Percentiles rank a stretch among this genome's conserved stretches.
These are phyloP conservation scores for Phytopythium cucurbitacearum DNA, from an alignment of 352 stramenopile species.

Conservation along the genomic window DNA sequence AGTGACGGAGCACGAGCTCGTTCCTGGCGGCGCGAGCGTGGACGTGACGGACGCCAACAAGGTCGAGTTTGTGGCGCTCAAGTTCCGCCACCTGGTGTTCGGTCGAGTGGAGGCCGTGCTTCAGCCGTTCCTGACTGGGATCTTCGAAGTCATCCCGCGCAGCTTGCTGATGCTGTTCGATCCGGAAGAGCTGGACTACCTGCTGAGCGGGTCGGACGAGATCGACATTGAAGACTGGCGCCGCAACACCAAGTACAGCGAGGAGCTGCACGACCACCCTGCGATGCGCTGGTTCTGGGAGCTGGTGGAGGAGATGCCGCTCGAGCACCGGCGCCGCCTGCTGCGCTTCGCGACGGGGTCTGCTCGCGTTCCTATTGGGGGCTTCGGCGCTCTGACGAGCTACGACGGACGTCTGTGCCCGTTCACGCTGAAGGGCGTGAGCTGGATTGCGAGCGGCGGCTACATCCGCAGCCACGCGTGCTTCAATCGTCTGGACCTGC, in stretches of 20 bases:
- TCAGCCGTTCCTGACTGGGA: conserved; percentile 79
- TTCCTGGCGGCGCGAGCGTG: conserved; percentile 29
- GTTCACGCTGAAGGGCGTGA: conserved; percentile 41
- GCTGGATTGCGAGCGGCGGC: conserved; percentile 18
- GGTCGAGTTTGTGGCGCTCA: conserved; percentile 83
- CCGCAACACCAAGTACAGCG: conserved; percentile 57
- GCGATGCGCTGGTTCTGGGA: conserved; percentile 34
- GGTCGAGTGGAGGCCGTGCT: conserved; percentile 83
- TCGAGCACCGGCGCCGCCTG: conserved; percentile 37
- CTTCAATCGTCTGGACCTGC: conserved; percentile 90
- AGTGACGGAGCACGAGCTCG: conserved; percentile 20
- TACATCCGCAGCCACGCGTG: conserved; percentile 57
- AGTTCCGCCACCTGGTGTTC: conserved; percentile 89
- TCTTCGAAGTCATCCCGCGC: conserved; percentile 94
- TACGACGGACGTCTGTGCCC: conserved; percentile 46
- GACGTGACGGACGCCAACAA: conserved; percentile 92
- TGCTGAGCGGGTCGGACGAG: conserved; percentile 91
- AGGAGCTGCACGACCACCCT: conserved; percentile 21
- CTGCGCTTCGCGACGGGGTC: conserved; percentile 57
- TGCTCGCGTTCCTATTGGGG: conserved; percentile 42
- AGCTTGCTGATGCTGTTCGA: conserved; percentile 92
- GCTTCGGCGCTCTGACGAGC: conserved; percentile 42
- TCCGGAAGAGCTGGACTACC: conserved; percentile 92
- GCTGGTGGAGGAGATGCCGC: conserved; percentile 67
- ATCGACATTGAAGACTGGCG: conserved; percentile 95